phyloP scores from a whole-genome alignment of 768 basidiomycete species.

The Leucosporidium yakuticum region DNA sequence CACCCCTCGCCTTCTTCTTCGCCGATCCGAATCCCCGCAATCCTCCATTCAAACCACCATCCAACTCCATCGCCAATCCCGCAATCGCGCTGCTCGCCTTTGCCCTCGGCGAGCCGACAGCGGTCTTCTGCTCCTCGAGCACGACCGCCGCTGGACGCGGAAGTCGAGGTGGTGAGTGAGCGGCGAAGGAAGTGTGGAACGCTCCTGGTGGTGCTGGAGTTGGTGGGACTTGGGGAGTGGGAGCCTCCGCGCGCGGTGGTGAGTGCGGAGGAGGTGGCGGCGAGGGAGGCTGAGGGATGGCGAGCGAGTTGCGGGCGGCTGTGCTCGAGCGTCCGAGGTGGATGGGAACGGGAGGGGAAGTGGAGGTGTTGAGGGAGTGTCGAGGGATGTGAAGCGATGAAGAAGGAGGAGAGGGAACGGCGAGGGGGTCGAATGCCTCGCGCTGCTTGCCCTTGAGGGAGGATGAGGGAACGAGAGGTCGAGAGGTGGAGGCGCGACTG shows the following conservation, averaged over 20 bases:
- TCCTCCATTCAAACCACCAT: background rate
- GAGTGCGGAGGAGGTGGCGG: no score
- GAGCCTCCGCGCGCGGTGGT: no score
- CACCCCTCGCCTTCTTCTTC: background rate
- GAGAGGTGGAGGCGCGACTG: background rate
- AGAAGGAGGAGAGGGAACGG: background rate
- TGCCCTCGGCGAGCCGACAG: background rate
- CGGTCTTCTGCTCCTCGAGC: background rate
- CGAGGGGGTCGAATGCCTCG: background rate
- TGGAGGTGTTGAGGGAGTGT: background rate
- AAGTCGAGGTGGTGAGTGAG: background rate
- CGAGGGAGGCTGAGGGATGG: no score
- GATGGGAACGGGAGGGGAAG: no score
- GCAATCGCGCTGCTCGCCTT: conserved; percentile 1
- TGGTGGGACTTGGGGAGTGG: background rate
- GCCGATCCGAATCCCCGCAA: no score
- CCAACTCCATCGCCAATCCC: background rate
- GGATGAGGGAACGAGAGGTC: background rate
- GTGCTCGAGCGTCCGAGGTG: no score
- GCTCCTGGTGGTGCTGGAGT: conserved; percentile 30
- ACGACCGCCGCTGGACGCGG: no score
- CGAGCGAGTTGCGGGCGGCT: no score
- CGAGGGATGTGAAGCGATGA: background rate
- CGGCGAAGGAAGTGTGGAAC: conserved; percentile 6
- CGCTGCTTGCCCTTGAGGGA: background rate